These are phyloP conservation scores for Sclerotinia sclerotiorum DNA, from an alignment of 2,329 filamentous ascomycete species.

Conservation along the genomic window DNA sequence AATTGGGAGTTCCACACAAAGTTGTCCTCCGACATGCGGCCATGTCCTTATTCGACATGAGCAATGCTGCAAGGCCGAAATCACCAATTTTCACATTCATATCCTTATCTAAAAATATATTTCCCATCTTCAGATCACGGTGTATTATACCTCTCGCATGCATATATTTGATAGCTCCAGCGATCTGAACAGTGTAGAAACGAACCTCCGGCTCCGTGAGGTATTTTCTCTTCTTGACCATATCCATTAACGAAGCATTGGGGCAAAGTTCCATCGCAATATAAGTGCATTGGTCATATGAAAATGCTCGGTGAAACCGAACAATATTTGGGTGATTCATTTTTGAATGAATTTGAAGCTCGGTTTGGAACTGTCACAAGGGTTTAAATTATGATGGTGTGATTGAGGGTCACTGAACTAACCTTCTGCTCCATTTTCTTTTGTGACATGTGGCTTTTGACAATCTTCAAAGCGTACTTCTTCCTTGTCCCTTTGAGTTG, in stretches of 20 bases:
- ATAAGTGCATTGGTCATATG: conserved; percentile 85
- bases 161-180: conserved; percentile 97
- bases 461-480: conserved; percentile 76
- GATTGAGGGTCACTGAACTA: conserved; percentile 23
- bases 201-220: conserved; percentile 92
- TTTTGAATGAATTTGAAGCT: conserved; percentile 97
- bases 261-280: conserved; percentile 92
- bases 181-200: conserved; percentile 90
- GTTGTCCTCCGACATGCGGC: conserved; percentile 80
- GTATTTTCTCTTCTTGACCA: conserved; percentile 88
- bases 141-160: conserved; percentile 95
- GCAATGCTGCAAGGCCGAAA: conserved; percentile 88
- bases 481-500: conserved; percentile 65
- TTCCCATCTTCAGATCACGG: conserved; percentile 95
- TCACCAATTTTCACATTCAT: conserved; percentile 99
- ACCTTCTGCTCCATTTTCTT: conserved; percentile 83
- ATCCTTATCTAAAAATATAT: conserved; percentile 87
- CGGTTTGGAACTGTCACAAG: conserved; percentile 63
- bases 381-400: conserved; percentile 20
- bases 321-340: conserved; percentile 96
- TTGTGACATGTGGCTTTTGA: conserved; percentile 76
- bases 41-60: conserved; percentile 89
- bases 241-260: conserved; percentile 95
- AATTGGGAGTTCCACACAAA: conserved; percentile 95
- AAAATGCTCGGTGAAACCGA: conserved; percentile 90